These are phyloP conservation scores for Neonothopanus nambi DNA, from an alignment of 1,284 basidiomycete species.

Conservation along the genomic window DNA sequence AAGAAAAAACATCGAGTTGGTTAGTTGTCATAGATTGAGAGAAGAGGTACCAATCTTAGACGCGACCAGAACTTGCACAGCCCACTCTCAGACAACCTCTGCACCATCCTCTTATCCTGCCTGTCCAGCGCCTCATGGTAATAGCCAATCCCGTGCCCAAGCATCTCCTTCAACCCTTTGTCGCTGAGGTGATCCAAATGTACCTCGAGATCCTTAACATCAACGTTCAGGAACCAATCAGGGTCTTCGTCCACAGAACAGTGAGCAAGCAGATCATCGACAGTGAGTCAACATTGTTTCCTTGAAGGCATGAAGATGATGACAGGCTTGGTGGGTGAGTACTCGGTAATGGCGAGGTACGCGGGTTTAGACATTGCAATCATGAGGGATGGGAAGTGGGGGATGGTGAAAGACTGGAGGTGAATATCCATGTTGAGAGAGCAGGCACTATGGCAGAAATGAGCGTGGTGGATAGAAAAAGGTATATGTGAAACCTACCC, in stretches of 20 bases:
- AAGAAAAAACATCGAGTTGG: not conserved
- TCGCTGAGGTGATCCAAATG: slow-evolving; percentile 89
- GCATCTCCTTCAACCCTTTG: slow-evolving; percentile 73
- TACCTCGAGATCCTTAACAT: slow-evolving; percentile 79
- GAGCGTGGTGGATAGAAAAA: not conserved
- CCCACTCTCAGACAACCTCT: slow-evolving; percentile 94
- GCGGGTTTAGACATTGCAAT: slow-evolving; percentile 99
- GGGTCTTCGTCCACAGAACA: slow-evolving; percentile 87
- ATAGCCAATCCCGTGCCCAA: slow-evolving; percentile 92
- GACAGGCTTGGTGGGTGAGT: slow-evolving; percentile 84
- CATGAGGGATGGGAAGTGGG: slow-evolving; percentile 98
- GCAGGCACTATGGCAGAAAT: slow-evolving; percentile 64
- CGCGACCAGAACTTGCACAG: slow-evolving; percentile 92
- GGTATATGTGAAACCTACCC: slow-evolving; percentile 45
- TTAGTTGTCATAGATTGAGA: not conserved
- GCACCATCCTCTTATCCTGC: slow-evolving; percentile 92
- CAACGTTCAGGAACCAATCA: slow-evolving; percentile 90
- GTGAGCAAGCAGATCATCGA: slow-evolving; percentile 90
- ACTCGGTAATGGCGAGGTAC: slow-evolving; percentile 91
- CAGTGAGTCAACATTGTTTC: slow-evolving; percentile 91
- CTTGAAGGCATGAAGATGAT: slow-evolving; percentile 94
- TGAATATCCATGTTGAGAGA: slow-evolving; percentile 98
- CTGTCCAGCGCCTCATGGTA: slow-evolving; percentile 94
- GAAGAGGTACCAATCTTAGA: slow-evolving; percentile 65
- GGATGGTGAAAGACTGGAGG: slow-evolving; percentile 91